These are phyloP conservation scores for Linum tenue DNA, from an alignment of 345 rosid genomes.

Conservation along the genomic window DNA sequence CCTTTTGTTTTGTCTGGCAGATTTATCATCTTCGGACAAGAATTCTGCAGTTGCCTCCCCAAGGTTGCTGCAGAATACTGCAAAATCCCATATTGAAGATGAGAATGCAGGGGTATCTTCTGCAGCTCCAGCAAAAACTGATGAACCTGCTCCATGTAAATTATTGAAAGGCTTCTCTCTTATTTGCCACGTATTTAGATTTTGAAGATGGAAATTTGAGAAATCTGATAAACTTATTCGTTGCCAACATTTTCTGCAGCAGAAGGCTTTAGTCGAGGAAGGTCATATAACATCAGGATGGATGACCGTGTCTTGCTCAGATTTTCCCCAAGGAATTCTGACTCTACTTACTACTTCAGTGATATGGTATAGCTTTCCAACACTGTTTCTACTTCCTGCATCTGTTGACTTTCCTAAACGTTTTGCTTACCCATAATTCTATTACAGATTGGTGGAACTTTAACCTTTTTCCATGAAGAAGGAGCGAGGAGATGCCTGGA, in stretches of 20 bases:
- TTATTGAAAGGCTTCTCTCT: constrained; percentile 5
- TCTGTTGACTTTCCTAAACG: background rate
- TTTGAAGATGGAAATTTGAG: constrained; percentile 16
- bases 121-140: constrained; percentile 26
- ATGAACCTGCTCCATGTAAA: constrained; percentile 60
- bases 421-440: constrained; percentile 14
- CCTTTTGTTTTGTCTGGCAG: constrained; percentile 24
- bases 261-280: constrained; percentile 89
- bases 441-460: constrained; percentile 90
- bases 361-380: constrained; percentile 52
- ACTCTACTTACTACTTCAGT: constrained; percentile 87
- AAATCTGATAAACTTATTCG: constrained; percentile 32
- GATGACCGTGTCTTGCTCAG: constrained; percentile 82
- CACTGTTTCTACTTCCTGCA: constrained; percentile 2
- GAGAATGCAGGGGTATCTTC: constrained; percentile 30
- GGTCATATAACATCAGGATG: constrained; percentile 95
- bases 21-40: constrained; percentile 31
- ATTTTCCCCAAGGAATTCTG: constrained; percentile 86
- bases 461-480: constrained; percentile 85
- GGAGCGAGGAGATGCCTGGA: constrained; percentile 88
- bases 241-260: constrained; percentile 57
- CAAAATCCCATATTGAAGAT: constrained; percentile 31
- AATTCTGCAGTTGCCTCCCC: constrained; percentile 32
- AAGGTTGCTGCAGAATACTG: constrained; percentile 35
- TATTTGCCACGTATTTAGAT: background rate